These are phyloP conservation scores for Rhynchosporium graminicola DNA, from an alignment of 2,329 filamentous ascomycete species.

Conservation along the genomic window DNA sequence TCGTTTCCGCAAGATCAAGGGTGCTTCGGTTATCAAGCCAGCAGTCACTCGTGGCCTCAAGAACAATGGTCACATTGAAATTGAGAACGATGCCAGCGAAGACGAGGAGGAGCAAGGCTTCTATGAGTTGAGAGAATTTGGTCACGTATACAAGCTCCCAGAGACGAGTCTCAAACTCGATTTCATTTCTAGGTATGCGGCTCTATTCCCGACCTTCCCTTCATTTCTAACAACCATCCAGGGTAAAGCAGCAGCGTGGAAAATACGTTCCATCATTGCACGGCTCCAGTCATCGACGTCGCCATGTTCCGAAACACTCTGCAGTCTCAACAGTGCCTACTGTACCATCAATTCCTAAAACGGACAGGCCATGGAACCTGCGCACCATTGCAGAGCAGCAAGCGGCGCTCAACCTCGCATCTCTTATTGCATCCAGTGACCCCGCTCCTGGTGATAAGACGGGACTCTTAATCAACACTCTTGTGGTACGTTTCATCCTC, in stretches of 20 bases:
- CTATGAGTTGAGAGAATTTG: slow-evolving; percentile 60
- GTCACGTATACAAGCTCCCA: slow-evolving; percentile 64
- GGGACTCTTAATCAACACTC: slow-evolving; percentile 55
- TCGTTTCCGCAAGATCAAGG: slow-evolving; percentile 61
- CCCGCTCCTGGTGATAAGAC: slow-evolving; percentile 40
- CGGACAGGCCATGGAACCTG: slow-evolving; percentile 24
- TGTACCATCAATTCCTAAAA: background rate
- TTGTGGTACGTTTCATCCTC: slow-evolving; percentile 57
- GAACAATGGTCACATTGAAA: slow-evolving; percentile 72
- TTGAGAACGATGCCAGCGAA: slow-evolving; percentile 61
- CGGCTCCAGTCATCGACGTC: slow-evolving; percentile 8
- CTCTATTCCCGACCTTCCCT: background rate
- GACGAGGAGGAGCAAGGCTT: slow-evolving; percentile 52
- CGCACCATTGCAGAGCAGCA: slow-evolving; percentile 59
- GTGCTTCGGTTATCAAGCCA: slow-evolving; percentile 53
- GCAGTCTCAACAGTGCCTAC: background rate
- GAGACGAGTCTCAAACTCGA: slow-evolving; percentile 67
- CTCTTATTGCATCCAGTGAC: slow-evolving; percentile 50
- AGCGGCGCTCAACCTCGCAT: slow-evolving; percentile 63
- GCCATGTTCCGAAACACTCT: background rate
- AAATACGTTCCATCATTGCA: slow-evolving; percentile 17
- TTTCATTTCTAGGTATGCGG: slow-evolving; percentile 65
- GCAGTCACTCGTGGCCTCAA: slow-evolving; percentile 62
- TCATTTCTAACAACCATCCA: slow-evolving; percentile 25
- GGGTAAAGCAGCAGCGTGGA: slow-evolving; percentile 28